These are phyloP conservation scores for Cyclostephanos invisitatus DNA, from an alignment of 108 stramenopile genomes.

Conservation along the genomic window DNA sequence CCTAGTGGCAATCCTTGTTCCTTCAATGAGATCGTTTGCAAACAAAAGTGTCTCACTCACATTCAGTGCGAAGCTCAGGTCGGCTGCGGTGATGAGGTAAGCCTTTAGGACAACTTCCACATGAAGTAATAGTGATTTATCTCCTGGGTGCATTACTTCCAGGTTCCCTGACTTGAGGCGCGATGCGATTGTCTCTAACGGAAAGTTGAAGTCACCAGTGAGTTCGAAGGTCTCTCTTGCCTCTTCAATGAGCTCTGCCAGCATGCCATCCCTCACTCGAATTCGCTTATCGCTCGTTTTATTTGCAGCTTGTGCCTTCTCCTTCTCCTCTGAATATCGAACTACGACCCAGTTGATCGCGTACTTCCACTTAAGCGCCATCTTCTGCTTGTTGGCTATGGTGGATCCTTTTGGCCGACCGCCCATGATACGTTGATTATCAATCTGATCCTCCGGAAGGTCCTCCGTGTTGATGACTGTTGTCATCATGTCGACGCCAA, in stretches of 20 bases:
- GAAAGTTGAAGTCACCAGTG: background rate
- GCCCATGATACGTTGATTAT: background rate
- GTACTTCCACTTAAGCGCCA: background rate
- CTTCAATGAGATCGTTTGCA: background rate
- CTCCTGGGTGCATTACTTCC: background rate
- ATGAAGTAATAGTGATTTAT: background rate
- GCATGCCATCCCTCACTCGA: background rate
- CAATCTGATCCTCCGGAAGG: too few species aligned
- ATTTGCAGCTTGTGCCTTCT: background rate
- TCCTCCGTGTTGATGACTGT: background rate
- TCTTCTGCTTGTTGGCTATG: background rate
- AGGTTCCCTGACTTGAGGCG: background rate
- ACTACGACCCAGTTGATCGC: background rate
- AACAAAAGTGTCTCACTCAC: background rate
- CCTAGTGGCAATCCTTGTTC: background rate
- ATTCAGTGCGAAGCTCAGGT: background rate
- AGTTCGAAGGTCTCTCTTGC: background rate
- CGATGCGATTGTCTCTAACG: background rate
- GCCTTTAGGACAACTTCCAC: background rate
- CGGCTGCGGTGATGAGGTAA: background rate
- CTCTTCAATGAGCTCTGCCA: background rate
- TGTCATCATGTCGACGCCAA: background rate
- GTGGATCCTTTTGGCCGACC: background rate
- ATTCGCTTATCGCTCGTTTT: background rate
- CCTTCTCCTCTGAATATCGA: background rate